Evolutionary conservation across 805 yeast species (phyloP).

Genomic region (Saturnispora halmiae): DNA sequence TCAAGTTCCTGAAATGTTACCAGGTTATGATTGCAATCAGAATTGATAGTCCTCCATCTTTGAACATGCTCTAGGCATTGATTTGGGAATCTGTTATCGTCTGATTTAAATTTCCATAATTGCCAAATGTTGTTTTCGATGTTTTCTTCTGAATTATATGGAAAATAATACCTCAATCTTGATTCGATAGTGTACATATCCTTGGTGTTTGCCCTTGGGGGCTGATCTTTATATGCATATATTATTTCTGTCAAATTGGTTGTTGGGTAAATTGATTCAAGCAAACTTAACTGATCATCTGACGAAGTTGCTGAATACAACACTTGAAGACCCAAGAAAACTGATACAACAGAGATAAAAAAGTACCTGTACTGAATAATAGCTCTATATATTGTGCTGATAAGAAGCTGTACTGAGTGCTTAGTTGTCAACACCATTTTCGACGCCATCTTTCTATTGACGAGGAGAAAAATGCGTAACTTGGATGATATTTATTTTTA

Average conservation of each 20-base stretch:
- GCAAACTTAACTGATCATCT: conserved; percentile 8
- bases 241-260: conserved; percentile 10
- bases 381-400: neutral
- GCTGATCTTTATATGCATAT: conserved; percentile 9
- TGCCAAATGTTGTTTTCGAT: conserved; percentile 28
- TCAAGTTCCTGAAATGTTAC: conserved; percentile 25
- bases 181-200: conserved; percentile 23
- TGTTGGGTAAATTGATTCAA: conserved; percentile 12
- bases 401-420: neutral
- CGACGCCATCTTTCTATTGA: conserved; percentile 5
- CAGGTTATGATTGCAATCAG: conserved; percentile 25
- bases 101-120: conserved; percentile 21
- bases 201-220: conserved; percentile 18
- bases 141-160: conserved; percentile 17
- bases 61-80: conserved; percentile 26
- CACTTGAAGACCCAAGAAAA: conserved; percentile 3
- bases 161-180: conserved; percentile 20
- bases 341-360: conserved; percentile 3
- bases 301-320: conserved; percentile 6
- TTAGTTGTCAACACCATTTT: neutral
- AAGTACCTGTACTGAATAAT: conserved; percentile 1
- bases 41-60: conserved; percentile 28
- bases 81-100: conserved; percentile 24
- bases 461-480: no score
- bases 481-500: no score